These are phyloP conservation scores for Torulaspora maleeae DNA, from an alignment of 805 yeast genomes.

Conservation along the genomic window DNA sequence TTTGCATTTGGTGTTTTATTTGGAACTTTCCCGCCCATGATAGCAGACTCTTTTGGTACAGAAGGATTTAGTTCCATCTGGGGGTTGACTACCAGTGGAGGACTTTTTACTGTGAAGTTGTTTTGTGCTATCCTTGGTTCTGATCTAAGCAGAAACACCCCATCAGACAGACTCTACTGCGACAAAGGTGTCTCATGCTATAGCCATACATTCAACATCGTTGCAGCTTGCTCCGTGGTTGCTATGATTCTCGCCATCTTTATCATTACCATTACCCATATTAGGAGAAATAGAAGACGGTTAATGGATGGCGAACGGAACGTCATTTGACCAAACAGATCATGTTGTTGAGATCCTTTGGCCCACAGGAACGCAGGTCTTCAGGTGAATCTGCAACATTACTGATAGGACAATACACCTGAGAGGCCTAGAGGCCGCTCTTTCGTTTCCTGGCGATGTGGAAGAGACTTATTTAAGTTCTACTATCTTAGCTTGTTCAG, in stretches of 20 bases:
- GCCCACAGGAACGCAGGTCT: too few species aligned
- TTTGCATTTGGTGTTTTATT: slow-evolving; percentile 64
- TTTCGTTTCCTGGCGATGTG: too few species aligned
- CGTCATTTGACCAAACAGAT: background rate
- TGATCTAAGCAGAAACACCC: slow-evolving; percentile 45
- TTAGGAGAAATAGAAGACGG: slow-evolving; percentile 1
- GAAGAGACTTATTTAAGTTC: too few species aligned
- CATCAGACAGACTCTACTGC: slow-evolving; percentile 42
- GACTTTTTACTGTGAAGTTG: slow-evolving; percentile 49
- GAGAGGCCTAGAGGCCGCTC: too few species aligned
- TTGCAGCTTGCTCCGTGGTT: slow-evolving; percentile 23
- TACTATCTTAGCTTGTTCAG: too few species aligned
- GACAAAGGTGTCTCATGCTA: slow-evolving; percentile 46
- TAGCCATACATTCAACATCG: slow-evolving; percentile 38
- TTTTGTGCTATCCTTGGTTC: slow-evolving; percentile 54
- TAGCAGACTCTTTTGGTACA: slow-evolving; percentile 70
- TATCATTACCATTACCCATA: slow-evolving; percentile 18
- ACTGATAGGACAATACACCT: too few species aligned
- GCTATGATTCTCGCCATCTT: slow-evolving; percentile 18
- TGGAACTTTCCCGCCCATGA: slow-evolving; percentile 71
- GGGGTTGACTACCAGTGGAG: slow-evolving; percentile 73
- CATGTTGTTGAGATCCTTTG: too few species aligned
- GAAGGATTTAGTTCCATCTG: slow-evolving; percentile 65
- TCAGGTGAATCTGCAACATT: too few species aligned
- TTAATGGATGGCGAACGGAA: background rate